These are phyloP conservation scores for Fusarium sp. DNA, from an alignment of 2,329 filamentous ascomycete species.

Conservation along the genomic window DNA sequence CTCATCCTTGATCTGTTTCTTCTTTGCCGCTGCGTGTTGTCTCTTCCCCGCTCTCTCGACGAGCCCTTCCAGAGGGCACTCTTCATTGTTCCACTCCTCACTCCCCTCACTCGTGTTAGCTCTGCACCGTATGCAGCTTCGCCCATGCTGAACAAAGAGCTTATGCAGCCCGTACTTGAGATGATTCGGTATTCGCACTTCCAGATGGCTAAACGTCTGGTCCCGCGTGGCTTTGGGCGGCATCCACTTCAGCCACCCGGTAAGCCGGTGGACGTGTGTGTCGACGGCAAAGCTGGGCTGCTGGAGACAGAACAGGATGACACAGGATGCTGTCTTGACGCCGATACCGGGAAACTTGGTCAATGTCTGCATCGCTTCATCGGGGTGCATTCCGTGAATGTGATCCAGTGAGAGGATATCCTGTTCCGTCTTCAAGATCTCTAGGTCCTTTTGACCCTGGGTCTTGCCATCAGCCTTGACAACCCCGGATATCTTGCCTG, in stretches of 20 bases:
- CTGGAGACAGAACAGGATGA: slow-evolving; percentile 44
- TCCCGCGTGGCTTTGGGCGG: slow-evolving; percentile 43
- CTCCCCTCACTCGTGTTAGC: slow-evolving; percentile 45
- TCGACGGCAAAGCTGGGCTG: slow-evolving; percentile 46
- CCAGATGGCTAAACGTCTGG: slow-evolving; percentile 43
- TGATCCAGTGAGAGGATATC: slow-evolving; percentile 43
- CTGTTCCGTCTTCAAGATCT: slow-evolving; percentile 44
- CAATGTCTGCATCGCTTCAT: slow-evolving; percentile 44
- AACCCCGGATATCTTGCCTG: slow-evolving; percentile 23
- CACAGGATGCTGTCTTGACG: slow-evolving; percentile 45
- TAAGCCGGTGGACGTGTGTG: slow-evolving; percentile 43
- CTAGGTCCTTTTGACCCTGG: slow-evolving; percentile 43
- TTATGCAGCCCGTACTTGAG: slow-evolving; percentile 45
- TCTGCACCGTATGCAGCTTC: slow-evolving; percentile 41
- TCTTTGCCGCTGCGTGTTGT: slow-evolving; percentile 28
- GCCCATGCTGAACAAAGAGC: slow-evolving; percentile 43
- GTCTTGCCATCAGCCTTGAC: slow-evolving; percentile 38
- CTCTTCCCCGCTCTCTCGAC: slow-evolving; percentile 42
- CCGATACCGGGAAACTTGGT: slow-evolving; percentile 45
- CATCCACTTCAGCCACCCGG: slow-evolving; percentile 44
- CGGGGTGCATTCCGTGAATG: slow-evolving; percentile 44
- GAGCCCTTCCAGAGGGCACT: slow-evolving; percentile 41
- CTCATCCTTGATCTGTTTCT: slow-evolving; percentile 28
- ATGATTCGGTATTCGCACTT: slow-evolving; percentile 43
- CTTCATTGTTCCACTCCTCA: slow-evolving; percentile 39